These are phyloP conservation scores for Starmera quercuum DNA, from an alignment of 805 yeast species.

Conservation along the genomic window DNA sequence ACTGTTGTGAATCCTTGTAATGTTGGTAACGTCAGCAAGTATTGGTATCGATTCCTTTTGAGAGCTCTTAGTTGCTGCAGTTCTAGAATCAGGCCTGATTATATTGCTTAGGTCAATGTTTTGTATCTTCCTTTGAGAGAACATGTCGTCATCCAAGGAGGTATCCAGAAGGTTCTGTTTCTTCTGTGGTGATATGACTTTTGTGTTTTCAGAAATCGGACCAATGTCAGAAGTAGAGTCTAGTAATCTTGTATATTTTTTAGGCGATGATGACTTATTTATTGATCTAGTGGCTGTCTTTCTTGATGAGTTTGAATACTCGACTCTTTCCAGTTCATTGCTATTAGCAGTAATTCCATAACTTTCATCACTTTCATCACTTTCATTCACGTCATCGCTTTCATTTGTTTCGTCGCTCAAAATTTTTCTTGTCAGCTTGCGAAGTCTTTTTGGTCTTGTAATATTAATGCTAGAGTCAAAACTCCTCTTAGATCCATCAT, in stretches of 20 bases:
- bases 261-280: conserved; percentile 2
- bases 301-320: background rate
- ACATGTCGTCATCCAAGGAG: conserved; percentile 15
- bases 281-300: conserved; percentile 3
- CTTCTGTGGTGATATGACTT: conserved; percentile 5
- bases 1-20: background rate
- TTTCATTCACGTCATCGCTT: background rate
- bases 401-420: background rate
- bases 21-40: background rate
- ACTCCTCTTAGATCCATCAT: too few species aligned
- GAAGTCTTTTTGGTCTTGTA: background rate
- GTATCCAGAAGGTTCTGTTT: conserved; percentile 15
- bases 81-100: background rate
- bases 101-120: conserved; percentile 3
- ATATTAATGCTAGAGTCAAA: background rate
- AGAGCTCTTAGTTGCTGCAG: too few species aligned
- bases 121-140: conserved; percentile 8
- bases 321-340: conserved; percentile 11
- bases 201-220: too few species aligned
- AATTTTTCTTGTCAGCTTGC: background rate
- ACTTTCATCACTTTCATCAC: conserved; percentile 10
- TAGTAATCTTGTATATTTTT: too few species aligned
- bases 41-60: background rate
- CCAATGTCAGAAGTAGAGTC: too few species aligned
- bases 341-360: conserved; percentile 17